Base-by-base conservation (phyloP, 2,329 filamentous ascomycete genomes). In the Decorospora gaudefroyi region DNA sequence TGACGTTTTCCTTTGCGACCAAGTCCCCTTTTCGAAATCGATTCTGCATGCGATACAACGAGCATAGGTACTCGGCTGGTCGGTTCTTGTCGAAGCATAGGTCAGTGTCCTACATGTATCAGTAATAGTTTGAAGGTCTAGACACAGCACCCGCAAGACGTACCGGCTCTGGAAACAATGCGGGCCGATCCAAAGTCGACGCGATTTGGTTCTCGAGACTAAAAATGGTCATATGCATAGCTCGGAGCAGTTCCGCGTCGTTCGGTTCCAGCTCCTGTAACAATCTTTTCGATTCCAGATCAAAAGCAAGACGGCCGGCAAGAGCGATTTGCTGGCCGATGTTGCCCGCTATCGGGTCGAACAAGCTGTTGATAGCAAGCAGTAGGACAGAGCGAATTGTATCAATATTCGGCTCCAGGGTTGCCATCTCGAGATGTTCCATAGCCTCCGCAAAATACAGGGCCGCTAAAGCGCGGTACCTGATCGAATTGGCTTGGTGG, bases 291-390 rank as follows among this genome's bases (percentile, higher is more conserved):
- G 56, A 55, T 39, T 68, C 61, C 1, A 69, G 52, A 16, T 62
- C 55, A 25, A 68, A 58, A 5, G 62, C 62, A 11, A 70, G 53
- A n/a, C 67, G 58, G 6, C 62, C 54, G 3, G 67, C 65, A 31
- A 69, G 64, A 7, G 66, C 67, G 22, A 69, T 49, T 25, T 70
- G 67, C 39, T 70, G 67, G 6, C 67, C 65, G 21, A 66, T 59
- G 19, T 70, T 69, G 2, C 67, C 67, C 4, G 52, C 51, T 13
- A 64, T 61, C 8, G 67, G 67, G 21, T 70, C 65, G 27, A 70
- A 69, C 5, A 63, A 52, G 42, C 64, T 66, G 39, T 69, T 65
- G 22, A 70, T 63, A 17, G 65, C 61, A 16, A 70, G 62, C 6
- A 70, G 36, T 7, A 69, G 38, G 11, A 69, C 56, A 2, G 65